Evolutionary conservation across 2,329 filamentous ascomycete genomes (phyloP), one percentile per base, ranked within the genome.

Genomic region (Ceratocystis cubensis): DNA sequence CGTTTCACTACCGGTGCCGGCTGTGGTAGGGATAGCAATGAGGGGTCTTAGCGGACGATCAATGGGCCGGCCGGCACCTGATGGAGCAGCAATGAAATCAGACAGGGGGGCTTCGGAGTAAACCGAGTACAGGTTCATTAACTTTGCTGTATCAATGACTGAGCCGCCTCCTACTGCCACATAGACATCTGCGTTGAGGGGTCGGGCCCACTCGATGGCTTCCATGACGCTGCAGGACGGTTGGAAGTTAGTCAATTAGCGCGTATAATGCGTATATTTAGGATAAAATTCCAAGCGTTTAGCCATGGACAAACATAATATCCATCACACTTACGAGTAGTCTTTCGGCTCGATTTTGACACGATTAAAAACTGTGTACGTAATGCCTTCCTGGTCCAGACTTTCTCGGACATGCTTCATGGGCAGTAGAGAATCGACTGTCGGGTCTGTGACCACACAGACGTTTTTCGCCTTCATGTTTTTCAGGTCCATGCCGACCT

Each of bases 401-500:
- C 87, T 90, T 74, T 96, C 89, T 5, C 89, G 81, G 3, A 91
- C 92, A 76, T 95, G 89, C 76, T 87, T 86, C 88, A 99, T 95
- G 13, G 92, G 91, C 73, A 92, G 84, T 70, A 99, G 79, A 75
- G 88, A 87, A 72, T 85, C 79, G 17, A 99, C 91, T 30, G 85
- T 96, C 64, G 79, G 76, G 74, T 99, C 94, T 17, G 94, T 99
- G 17, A 99, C 91, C 4, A 99, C 89, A 74, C 90, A 89, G 67
- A 99, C 93, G 57, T 86, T 86, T 78, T 90, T 88, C 5, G 88
- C 86, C 15, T 89, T 88, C 80, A 99, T 82, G 74, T 99, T 97
- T 77, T 86, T 88, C 71, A 97, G 87, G 76, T 99, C 94, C 94
- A 97, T 97, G 70, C 94, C 94, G 22, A 99, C 91, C 76, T 99